Conservation (phyloP, 805 yeast genomes). For the Saturnispora hagleri region DNA sequence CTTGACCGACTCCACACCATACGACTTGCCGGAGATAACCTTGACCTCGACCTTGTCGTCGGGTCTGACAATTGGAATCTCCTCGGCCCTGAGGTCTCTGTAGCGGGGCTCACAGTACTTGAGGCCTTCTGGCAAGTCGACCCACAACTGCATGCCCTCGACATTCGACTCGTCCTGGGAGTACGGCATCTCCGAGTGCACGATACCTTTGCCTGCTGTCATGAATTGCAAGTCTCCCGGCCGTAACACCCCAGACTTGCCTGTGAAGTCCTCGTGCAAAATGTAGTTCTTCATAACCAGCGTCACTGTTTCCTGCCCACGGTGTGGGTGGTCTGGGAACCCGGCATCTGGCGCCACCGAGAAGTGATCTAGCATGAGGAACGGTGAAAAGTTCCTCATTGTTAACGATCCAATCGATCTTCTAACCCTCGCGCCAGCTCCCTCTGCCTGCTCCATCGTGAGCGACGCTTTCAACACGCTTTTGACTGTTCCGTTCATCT, state of each 20-base stretch:
- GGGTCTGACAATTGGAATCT: slow-evolving; percentile 62
- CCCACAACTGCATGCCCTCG: slow-evolving; percentile 81
- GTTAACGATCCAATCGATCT: slow-evolving; percentile 65
- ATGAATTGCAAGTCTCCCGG: slow-evolving; percentile 87
- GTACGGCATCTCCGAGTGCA: slow-evolving; percentile 82
- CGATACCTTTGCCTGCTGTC: slow-evolving; percentile 88
- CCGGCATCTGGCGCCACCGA: slow-evolving; percentile 55
- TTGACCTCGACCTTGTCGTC: slow-evolving; percentile 55
- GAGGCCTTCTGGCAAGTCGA: slow-evolving; percentile 59
- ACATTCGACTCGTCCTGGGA: slow-evolving; percentile 38
- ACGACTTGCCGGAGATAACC: slow-evolving; percentile 70
- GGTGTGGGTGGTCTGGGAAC: slow-evolving; percentile 77
- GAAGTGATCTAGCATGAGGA: slow-evolving; percentile 76
- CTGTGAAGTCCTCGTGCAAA: slow-evolving; percentile 84
- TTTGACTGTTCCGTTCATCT: slow-evolving; percentile 31
- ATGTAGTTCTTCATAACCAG: slow-evolving; percentile 54
- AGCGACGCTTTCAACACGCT: slow-evolving; percentile 40
- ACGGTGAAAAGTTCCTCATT: slow-evolving; percentile 72
- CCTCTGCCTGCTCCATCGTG: slow-evolving; percentile 71
- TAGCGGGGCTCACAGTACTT: slow-evolving; percentile 65
- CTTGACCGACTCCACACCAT: slow-evolving; percentile 64
- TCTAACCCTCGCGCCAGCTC: slow-evolving; percentile 81
- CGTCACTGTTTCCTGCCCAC: slow-evolving; percentile 78
- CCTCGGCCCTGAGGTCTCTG: slow-evolving; percentile 61
- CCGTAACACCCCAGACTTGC: slow-evolving; percentile 63